Evolutionary conservation across 2,329 filamentous ascomycete genomes (phyloP).

Genomic region (Macrophomina pseudophaseolina): DNA sequence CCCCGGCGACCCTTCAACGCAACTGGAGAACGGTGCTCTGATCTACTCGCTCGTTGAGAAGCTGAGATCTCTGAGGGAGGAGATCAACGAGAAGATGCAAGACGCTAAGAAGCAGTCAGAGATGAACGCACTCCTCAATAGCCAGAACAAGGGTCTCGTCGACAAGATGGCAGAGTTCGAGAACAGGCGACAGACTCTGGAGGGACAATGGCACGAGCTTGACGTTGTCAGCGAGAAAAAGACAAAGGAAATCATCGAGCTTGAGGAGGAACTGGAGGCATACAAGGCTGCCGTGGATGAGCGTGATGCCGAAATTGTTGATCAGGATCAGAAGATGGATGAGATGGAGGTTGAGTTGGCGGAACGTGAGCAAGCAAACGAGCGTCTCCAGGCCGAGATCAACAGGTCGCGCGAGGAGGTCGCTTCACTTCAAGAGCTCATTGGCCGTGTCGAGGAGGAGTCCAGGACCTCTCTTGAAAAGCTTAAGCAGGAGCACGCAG

Average conservation of each 20-base stretch:
- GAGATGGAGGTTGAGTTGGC: conserved; percentile 37
- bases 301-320: conserved; percentile 41
- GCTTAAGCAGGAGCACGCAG: conserved; percentile 47
- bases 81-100: conserved; percentile 39
- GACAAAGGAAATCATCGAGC: conserved; percentile 43
- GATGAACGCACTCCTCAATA: conserved; percentile 41
- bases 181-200: conserved; percentile 43
- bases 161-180: conserved; percentile 43
- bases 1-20: conserved; percentile 43
- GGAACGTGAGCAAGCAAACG: conserved; percentile 43
- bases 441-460: conserved; percentile 47
- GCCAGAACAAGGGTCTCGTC: conserved; percentile 43
- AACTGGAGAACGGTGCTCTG: conserved; percentile 47
- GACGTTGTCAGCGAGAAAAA: conserved; percentile 46
- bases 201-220: conserved; percentile 43
- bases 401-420: conserved; percentile 48
- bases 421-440: conserved; percentile 42
- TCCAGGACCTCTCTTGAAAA: conserved; percentile 42
- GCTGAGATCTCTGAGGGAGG: conserved; percentile 38
- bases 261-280: conserved; percentile 39
- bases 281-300: conserved; percentile 34
- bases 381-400: conserved; percentile 45
- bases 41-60: conserved; percentile 48
- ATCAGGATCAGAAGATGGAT: conserved; percentile 38
- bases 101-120: conserved; percentile 43